phyloP scores from a whole-genome alignment of 257 asterid species.

The Fraxinus americana region DNA sequence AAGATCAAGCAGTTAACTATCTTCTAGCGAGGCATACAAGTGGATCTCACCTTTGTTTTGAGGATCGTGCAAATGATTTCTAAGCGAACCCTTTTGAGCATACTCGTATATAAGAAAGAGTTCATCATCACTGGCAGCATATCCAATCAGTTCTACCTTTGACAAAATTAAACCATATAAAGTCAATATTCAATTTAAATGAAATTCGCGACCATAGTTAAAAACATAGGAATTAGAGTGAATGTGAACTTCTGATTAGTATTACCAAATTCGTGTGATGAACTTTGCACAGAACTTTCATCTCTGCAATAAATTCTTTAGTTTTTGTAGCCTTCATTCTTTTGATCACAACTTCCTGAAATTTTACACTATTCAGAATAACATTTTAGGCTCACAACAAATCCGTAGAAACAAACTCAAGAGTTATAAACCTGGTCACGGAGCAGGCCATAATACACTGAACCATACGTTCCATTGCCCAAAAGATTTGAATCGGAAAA shows the following conservation, averaged over 20 bases:
- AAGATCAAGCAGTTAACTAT: neutral
- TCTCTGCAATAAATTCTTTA: constrained; percentile 87
- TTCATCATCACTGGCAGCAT: constrained; percentile 77
- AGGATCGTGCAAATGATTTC: constrained; percentile 88
- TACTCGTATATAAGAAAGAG: constrained; percentile 88
- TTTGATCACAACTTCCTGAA: constrained; percentile 91
- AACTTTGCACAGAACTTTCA: constrained; percentile 96
- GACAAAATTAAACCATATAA: constrained; percentile 37
- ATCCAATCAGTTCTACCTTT: constrained; percentile 96
- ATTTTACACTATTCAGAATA: constrained; percentile 20
- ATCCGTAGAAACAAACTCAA: constrained; percentile 12
- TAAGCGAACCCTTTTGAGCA: constrained; percentile 90
- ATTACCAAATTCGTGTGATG: constrained; percentile 95
- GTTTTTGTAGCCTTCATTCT: constrained; percentile 90
- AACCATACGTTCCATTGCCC: constrained; percentile 94
- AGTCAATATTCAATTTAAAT: constrained; percentile 25
- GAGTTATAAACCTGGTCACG: constrained; percentile 72
- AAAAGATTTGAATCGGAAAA: constrained; percentile 87
- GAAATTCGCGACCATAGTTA: neutral
- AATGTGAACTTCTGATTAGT: constrained; percentile 19
- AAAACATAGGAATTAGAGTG: constrained; percentile 7
- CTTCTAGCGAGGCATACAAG: neutral
- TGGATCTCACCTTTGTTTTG: constrained; percentile 67
- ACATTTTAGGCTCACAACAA: constrained; percentile 6
- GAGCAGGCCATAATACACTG: constrained; percentile 82